These are phyloP conservation scores for Trichocladium antarcticum DNA, from an alignment of 495 filamentous ascomycete genomes.

Conservation along the genomic window DNA sequence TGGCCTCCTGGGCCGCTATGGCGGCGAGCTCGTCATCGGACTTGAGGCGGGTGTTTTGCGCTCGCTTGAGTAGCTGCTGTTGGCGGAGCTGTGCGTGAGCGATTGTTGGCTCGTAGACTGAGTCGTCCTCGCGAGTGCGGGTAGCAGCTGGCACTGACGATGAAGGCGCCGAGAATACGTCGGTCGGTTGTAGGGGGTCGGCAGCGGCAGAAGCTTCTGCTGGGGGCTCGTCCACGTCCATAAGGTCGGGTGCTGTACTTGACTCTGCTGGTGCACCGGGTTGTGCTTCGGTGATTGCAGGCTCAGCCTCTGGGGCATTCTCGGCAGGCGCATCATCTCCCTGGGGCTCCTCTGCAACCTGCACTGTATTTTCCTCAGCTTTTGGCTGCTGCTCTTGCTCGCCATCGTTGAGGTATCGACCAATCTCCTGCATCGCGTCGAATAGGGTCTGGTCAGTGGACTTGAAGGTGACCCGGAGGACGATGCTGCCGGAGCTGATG, in stretches of 20 bases:
- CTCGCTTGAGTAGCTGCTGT: slow-evolving; percentile 49
- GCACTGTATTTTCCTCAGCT: background rate
- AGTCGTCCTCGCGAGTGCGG: slow-evolving; percentile 49
- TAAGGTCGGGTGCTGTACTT: background rate
- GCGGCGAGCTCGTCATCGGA: slow-evolving; percentile 57
- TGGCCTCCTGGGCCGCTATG: slow-evolving; percentile 46
- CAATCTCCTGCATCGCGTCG: slow-evolving; percentile 74
- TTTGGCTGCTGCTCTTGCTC: slow-evolving; percentile 19
- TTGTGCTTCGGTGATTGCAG: background rate
- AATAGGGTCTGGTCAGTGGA: slow-evolving; percentile 67
- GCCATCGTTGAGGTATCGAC: slow-evolving; percentile 49
- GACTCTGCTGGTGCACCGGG: background rate
- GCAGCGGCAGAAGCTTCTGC: slow-evolving; percentile 1
- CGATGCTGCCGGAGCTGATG: slow-evolving; percentile 65
- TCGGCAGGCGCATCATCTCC: slow-evolving; percentile 9
- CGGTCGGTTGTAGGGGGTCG: slow-evolving; percentile 40
- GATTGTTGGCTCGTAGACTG: slow-evolving; percentile 71
- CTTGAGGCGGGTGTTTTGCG: slow-evolving; percentile 56
- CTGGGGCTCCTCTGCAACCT: slow-evolving; percentile 13
- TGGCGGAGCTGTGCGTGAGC: slow-evolving; percentile 79
- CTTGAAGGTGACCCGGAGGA: slow-evolving; percentile 67
- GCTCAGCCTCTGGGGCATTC: slow-evolving; percentile 6
- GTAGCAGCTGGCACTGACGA: slow-evolving; percentile 66
- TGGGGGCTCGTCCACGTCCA: slow-evolving; percentile 7
- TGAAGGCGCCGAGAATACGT: slow-evolving; percentile 65